Conservation (phyloP, 768 basidiomycete genomes). For the Jaapia argillacea region DNA sequence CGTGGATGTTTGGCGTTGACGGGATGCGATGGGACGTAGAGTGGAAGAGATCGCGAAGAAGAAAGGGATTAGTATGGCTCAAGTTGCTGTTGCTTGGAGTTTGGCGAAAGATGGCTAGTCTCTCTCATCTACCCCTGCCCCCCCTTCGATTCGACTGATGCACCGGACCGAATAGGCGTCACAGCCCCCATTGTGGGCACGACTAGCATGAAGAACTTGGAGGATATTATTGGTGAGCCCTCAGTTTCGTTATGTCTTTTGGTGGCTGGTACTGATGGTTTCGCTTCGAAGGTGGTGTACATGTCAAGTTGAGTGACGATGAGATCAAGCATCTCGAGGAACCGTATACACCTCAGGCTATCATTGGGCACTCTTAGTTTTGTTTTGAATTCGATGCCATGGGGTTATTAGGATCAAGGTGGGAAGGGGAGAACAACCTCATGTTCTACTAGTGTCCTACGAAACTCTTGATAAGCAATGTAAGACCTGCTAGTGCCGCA, state of each 20-base stretch:
- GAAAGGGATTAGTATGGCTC: conserved; percentile 24
- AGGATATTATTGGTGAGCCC: conserved; percentile 21
- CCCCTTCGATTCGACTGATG: neutral
- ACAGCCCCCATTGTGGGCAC: conserved; percentile 29
- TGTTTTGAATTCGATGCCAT: too few relatives aligned
- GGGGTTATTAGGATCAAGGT: too few relatives aligned
- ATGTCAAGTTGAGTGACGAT: conserved; percentile 35
- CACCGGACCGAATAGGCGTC: conserved; percentile 3
- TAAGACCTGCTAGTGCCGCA: too few relatives aligned
- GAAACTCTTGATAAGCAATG: too few relatives aligned
- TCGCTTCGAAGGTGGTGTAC: conserved; percentile 13
- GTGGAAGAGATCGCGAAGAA: conserved; percentile 27
- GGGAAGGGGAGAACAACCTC: too few relatives aligned
- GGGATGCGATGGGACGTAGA: conserved; percentile 1
- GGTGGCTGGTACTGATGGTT: neutral
- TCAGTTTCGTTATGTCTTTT: neutral
- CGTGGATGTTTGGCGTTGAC: neutral
- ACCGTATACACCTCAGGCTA: conserved; percentile 29
- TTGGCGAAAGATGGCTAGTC: conserved; percentile 11
- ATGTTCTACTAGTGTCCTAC: too few relatives aligned
- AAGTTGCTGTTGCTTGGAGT: conserved; percentile 26
- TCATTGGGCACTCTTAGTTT: conserved; percentile 29
- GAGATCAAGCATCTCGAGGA: conserved; percentile 38
- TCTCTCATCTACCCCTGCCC: neutral
- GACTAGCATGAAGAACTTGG: conserved; percentile 22